Evolutionary conservation across 2,329 filamentous ascomycete genomes (phyloP), one percentile per base, ranked within the genome.

Genomic region (Fusarium redolens): DNA sequence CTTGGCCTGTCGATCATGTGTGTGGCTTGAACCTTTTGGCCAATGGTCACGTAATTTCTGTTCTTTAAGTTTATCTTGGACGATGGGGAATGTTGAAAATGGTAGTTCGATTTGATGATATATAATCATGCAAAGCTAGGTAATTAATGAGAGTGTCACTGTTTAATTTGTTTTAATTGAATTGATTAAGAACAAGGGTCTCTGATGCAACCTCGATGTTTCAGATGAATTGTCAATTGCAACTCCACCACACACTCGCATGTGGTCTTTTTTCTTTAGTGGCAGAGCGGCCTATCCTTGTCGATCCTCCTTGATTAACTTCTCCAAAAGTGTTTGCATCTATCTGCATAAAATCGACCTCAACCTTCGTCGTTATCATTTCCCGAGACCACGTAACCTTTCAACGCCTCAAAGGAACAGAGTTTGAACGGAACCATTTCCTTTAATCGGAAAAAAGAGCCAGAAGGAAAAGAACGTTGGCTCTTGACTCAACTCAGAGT

Each of bases 181-280:
- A 57, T 18, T 17, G 38, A 30, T 41, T 14, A 43, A 18, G 22
- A 69, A 15, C 65, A 41, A 65, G 66, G 66, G 65, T 58, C 65
- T 63, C 9, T 33, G 22, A 60, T 67, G 55, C 43, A 47, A 68
- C 62, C 31, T 54, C 40, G 5, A 48, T 52, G 65, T 69, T 69
- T 65, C 65, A 69, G 65, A 69, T 69, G 66, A 64, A 69, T 58
- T 64, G 31, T 30, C 55, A 43, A 61, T 33, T 50, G 38, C n/a
- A 35, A 44, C 61, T 64, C 61, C 56, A 64, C 56, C 38, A 17
- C 44, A 47, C 25, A 48, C 44, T 30, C 20, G 25, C 35, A 35
- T 61, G 51, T n/a, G n/a, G 41, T 55, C 40, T 20, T n/a, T 22
- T 30, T n/a, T 61, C 63, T 44, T 35, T 44, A 68, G 63, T 64